A percentile compares a stretch with the other conserved stretches of the same genome.
phyloP scores from a whole-genome alignment of 352 stramenopile species.

The Blastocystis sp. region DNA sequence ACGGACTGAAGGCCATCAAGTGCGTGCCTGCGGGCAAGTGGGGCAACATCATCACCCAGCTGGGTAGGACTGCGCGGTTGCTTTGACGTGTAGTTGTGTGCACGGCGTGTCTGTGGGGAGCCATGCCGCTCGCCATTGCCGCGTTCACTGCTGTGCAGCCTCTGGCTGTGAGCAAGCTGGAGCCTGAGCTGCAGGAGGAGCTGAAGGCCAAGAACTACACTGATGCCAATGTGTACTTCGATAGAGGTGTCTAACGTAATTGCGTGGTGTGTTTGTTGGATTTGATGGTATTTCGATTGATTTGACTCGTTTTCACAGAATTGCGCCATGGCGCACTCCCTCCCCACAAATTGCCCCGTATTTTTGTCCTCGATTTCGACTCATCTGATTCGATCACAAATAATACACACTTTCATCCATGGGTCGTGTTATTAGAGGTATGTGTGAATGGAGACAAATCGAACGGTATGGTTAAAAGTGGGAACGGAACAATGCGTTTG shows the following conservation, averaged over 20 bases:
- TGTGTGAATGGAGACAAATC: background rate
- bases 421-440: slow-evolving; percentile 51
- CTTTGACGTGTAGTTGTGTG: background rate
- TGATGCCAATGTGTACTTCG: slow-evolving; percentile 26
- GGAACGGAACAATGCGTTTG: background rate
- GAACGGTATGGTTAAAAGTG: background rate
- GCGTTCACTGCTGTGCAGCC: slow-evolving; percentile 64
- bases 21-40: slow-evolving; percentile 27
- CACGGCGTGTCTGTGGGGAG: slow-evolving; percentile 66
- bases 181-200: background rate
- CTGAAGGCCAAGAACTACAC: background rate
- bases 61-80: background rate
- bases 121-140: slow-evolving; percentile 69
- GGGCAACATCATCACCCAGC: slow-evolving; percentile 15
- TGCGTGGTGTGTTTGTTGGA: background rate
- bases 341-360: background rate
- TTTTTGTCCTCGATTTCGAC: background rate
- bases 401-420: background rate
- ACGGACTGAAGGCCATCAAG: background rate
- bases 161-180: background rate
- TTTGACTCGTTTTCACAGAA: too few relatives aligned
- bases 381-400: background rate
- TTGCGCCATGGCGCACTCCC: too few relatives aligned
- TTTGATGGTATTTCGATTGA: too few relatives aligned
- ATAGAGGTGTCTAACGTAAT: slow-evolving; percentile 40